Base-by-base conservation (phyloP, 2,329 filamentous ascomycete species). In the Alternaria viburni region DNA sequence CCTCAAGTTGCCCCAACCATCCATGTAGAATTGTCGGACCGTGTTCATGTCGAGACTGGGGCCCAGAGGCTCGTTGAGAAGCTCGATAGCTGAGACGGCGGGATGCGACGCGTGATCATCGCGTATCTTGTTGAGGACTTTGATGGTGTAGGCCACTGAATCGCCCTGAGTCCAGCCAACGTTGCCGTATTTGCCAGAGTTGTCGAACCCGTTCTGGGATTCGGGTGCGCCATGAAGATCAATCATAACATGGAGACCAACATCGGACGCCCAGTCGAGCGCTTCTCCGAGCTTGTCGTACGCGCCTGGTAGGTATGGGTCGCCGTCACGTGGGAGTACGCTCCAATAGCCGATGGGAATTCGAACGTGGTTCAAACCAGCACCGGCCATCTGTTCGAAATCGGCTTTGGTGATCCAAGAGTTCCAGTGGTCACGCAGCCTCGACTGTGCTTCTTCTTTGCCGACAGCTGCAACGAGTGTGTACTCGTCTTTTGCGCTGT, bases 311-410 rank as follows among this genome's bases (percentile, higher is more conserved):
- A 90, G 86, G 68, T 88, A 90, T 17, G 88, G 88, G 57, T 89
- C 87, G 7, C 83, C 85, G 7, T 83, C 76, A 12, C 69, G 75
- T 2, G 84, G 83, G 47, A 83, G 80, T 11, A 89, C 77, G 32
- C 88, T 88, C 89, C 89, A 91, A 74, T 90, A 90, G 6, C 89
- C 89, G 54, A 91, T 83, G 2, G 89, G 89, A 58, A 91, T 90
- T 50, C 89, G 82, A 41, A 90, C 86, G 67, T 89, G 85, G 77
- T 89, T 90, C 72, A 90, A 76, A 5, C 88, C 88, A 15, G 83
- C 82, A 15, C 72, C 75, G n/a, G 83, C 84, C 62, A 89, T 89
- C 56, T 84, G 80, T 19, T 82, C 75, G 74, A 89, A 87, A 72
- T 89, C 87, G 21, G 78, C 81, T 63, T 85, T 76, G 2, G 84